These are phyloP conservation scores for Nitzschia sp. DNA, from an alignment of 108 stramenopile species.

Conservation along the genomic window DNA sequence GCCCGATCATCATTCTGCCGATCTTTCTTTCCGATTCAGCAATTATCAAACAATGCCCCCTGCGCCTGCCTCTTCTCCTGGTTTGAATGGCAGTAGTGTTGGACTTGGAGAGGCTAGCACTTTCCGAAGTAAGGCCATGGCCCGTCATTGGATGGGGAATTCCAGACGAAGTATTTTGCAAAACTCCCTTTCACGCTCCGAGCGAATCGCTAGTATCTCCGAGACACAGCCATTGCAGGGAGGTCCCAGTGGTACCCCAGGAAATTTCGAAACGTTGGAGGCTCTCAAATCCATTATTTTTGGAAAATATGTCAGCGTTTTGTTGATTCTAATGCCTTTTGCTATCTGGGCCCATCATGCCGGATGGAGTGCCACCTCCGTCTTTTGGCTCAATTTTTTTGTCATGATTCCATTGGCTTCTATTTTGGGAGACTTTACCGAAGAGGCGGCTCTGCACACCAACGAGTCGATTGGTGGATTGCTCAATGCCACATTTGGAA, in stretches of 20 bases:
- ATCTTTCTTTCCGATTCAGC: background rate
- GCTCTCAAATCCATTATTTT: constrained; percentile 21
- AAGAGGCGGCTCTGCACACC: constrained; percentile 94
- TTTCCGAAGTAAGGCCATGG: constrained; percentile 22
- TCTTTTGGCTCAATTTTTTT: constrained; percentile 90
- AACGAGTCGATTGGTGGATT: constrained; percentile 93
- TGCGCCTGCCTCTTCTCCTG: background rate
- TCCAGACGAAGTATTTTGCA: constrained; percentile 15
- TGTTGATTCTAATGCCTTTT: constrained; percentile 69
- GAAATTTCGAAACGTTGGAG: background rate
- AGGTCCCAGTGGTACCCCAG: background rate
- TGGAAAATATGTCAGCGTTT: constrained; percentile 64
- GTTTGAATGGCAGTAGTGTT: background rate
- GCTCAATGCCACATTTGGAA: constrained; percentile 97
- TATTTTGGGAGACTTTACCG: constrained; percentile 94
- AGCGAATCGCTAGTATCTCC: background rate
- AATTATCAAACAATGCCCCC: background rate
- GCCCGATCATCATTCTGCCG: constrained; percentile 5
- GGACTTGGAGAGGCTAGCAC: constrained; percentile 12
- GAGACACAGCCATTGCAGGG: background rate
- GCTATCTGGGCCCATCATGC: constrained; percentile 51
- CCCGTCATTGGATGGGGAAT: constrained; percentile 15
- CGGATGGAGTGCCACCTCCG: constrained; percentile 55
- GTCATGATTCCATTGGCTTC: constrained; percentile 92
- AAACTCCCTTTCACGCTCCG: background rate